phyloP scores from a whole-genome alignment of 148 eudicot genomes.

The Cornus florida region DNA sequence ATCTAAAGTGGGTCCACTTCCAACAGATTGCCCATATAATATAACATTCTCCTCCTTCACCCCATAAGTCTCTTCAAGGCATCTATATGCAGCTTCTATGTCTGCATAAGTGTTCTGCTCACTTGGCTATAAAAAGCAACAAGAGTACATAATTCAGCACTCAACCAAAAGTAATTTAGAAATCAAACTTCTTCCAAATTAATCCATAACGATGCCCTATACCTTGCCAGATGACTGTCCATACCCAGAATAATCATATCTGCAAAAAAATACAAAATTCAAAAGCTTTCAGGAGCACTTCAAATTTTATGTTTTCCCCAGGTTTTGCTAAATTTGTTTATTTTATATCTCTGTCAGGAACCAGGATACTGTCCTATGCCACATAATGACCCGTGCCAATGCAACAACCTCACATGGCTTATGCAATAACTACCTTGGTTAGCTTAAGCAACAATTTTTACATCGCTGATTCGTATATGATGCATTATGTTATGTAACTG shows the following conservation, averaged over 20 bases:
- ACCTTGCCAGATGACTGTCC: slow-evolving; percentile 96
- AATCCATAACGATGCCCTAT: neutral
- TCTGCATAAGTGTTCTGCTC: slow-evolving; percentile 94
- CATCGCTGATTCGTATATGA: too few species aligned
- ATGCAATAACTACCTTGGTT: too few species aligned
- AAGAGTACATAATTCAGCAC: neutral
- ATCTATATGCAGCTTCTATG: slow-evolving; percentile 88
- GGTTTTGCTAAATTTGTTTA: neutral
- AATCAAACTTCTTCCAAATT: slow-evolving; percentile 5
- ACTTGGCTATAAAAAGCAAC: slow-evolving; percentile 57
- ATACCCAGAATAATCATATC: slow-evolving; percentile 95
- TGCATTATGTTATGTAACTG: too few species aligned
- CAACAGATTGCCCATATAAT: slow-evolving; percentile 93
- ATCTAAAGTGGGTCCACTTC: slow-evolving; percentile 94
- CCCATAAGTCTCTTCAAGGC: slow-evolving; percentile 77
- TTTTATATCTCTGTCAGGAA: too few species aligned
- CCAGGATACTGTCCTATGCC: too few species aligned
- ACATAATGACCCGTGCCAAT: too few species aligned
- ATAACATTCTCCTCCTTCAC: slow-evolving; percentile 87
- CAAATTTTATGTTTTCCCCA: slow-evolving; percentile 1
- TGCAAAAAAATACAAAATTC: slow-evolving; percentile 34
- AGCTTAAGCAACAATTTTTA: too few species aligned
- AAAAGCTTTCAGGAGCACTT: neutral
- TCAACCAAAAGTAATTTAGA: neutral
- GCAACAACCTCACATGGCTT: too few species aligned